phyloP scores from a whole-genome alignment of 805 yeast genomes.

The Wickerhamiella cacticola region DNA sequence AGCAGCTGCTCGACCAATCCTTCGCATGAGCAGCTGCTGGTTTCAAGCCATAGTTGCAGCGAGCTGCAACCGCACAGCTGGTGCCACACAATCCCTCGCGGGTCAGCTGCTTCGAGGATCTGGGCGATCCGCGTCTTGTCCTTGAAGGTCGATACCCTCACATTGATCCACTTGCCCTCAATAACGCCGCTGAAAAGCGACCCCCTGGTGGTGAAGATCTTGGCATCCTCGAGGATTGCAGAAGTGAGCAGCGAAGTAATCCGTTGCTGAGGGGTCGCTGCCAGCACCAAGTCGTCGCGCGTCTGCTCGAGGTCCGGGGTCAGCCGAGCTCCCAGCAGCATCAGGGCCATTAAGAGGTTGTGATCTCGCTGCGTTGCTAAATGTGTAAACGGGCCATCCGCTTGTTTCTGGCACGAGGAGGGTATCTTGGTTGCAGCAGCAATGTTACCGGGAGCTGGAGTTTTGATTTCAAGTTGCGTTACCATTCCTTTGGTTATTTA shows the following conservation, averaged over 20 bases:
- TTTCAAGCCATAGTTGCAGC: neutral
- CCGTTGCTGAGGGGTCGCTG: neutral
- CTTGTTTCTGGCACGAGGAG: neutral
- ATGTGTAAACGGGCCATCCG: neutral
- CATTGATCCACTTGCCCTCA: conserved; percentile 6
- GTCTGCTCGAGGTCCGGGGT: conserved; percentile 7
- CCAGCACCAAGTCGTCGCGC: conserved; percentile 5
- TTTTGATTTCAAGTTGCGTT: neutral
- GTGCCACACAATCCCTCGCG: conserved; percentile 7
- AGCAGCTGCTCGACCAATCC: conserved; percentile 1
- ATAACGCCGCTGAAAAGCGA: conserved; percentile 9
- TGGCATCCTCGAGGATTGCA: conserved; percentile 14
- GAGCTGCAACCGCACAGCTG: neutral
- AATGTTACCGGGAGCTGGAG: neutral
- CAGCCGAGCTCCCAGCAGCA: conserved; percentile 9
- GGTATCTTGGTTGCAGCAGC: too few relatives aligned
- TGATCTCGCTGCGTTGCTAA: conserved; percentile 1
- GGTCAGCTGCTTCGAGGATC: conserved; percentile 12
- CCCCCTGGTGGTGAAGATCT: conserved; percentile 1
- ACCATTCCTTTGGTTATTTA: neutral
- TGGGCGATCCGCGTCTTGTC: conserved; percentile 9
- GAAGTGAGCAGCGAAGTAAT: conserved; percentile 5
- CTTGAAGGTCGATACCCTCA: conserved; percentile 9
- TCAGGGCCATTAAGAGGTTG: conserved; percentile 8
- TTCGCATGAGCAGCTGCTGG: conserved; percentile 1